These are phyloP conservation scores for Phaeosphaeriaceae sp. DNA, from an alignment of 2,329 filamentous ascomycete genomes.

Conservation along the genomic window DNA sequence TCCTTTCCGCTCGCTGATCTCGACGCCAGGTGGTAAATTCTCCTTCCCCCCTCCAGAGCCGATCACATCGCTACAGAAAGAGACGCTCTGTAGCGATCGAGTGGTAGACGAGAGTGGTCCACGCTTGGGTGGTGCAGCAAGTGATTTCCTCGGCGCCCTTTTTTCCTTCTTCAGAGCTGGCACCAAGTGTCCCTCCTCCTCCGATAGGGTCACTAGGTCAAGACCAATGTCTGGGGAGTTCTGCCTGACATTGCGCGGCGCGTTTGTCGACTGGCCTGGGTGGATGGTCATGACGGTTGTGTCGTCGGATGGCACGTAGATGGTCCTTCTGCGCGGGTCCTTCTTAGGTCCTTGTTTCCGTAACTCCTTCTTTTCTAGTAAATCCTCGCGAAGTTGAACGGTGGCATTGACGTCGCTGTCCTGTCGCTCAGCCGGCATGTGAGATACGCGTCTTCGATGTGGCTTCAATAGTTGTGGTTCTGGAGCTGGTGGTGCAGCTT, in stretches of 20 bases:
- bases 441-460: constrained; percentile 46
- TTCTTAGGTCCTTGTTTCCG: constrained; percentile 45
- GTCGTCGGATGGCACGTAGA: constrained; percentile 60
- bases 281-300: constrained; percentile 61
- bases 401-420: constrained; percentile 36
- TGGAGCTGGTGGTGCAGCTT: constrained; percentile 27
- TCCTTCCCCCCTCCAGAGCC: constrained; percentile 67
- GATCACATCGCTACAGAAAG: constrained; percentile 53
- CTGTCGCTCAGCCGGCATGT: constrained; percentile 37
- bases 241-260: constrained; percentile 33
- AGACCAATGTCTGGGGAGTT: constrained; percentile 47
- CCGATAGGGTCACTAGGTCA: constrained; percentile 48
- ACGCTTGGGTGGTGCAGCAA: constrained; percentile 57
- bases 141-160: constrained; percentile 47
- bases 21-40: constrained; percentile 64
- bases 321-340: constrained; percentile 55
- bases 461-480: constrained; percentile 32
- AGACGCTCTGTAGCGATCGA: constrained; percentile 49
- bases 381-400: constrained; percentile 37
- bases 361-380: constrained; percentile 39
- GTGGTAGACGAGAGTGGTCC: constrained; percentile 57
- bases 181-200: constrained; percentile 43
- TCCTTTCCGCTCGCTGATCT: constrained; percentile 33
- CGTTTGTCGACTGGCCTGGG: constrained; percentile 51
- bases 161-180: constrained; percentile 42